phyloP scores from a whole-genome alignment of 106 monocot genomes.

The Dendrobium catenatum region DNA sequence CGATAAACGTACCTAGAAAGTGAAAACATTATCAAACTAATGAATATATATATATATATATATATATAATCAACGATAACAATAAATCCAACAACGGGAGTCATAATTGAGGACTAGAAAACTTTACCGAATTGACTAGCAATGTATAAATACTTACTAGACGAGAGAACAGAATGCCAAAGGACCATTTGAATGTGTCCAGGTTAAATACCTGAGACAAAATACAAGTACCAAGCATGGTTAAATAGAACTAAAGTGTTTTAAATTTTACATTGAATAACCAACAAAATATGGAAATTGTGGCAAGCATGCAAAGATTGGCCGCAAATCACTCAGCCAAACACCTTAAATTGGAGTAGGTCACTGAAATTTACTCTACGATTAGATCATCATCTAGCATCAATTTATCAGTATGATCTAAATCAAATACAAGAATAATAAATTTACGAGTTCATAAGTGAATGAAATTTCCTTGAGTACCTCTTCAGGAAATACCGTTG shows the following conservation, averaged over 20 bases:
- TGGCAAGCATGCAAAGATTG: not conserved
- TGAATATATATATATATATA: not conserved
- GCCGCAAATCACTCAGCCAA: not conserved
- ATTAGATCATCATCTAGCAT: not conserved
- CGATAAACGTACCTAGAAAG: constrained; percentile 72
- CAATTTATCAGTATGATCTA: not conserved
- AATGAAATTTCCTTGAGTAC: constrained; percentile 24
- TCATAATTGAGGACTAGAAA: not conserved
- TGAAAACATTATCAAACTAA: not conserved
- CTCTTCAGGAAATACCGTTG: constrained; percentile 86
- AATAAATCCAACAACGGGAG: not conserved
- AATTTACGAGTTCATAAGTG: not conserved
- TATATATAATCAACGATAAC: not conserved
- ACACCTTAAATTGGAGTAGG: not conserved
- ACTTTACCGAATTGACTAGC: not conserved
- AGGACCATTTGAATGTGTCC: constrained; percentile 88
- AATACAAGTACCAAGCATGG: not conserved
- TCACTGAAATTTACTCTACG: not conserved
- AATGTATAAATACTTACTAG: constrained; percentile 42
- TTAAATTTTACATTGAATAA: not conserved
- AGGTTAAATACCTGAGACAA: constrained; percentile 71
- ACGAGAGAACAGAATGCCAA: constrained; percentile 97
- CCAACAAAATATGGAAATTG: not conserved
- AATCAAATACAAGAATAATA: not conserved
- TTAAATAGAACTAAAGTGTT: not conserved